A percentile compares a stretch with the other conserved stretches of the same genome.
phyloP scores from a whole-genome alignment of 768 basidiomycete species.

The Phaeolepiota aurea region DNA sequence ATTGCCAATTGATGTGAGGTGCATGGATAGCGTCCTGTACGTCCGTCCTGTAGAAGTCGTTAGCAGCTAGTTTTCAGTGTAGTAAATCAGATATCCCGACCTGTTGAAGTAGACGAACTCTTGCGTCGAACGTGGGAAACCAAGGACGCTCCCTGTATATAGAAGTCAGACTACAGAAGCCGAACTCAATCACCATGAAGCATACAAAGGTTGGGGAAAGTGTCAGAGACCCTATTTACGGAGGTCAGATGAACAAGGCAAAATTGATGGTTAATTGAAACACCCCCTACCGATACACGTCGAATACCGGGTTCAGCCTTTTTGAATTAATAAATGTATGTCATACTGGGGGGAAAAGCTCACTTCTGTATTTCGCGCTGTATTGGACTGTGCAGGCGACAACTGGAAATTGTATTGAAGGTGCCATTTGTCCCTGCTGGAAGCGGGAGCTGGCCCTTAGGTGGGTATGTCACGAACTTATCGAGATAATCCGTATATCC shows the following conservation, averaged over 20 bases:
- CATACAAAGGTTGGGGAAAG: constrained; percentile 38
- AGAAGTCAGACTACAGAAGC: neutral
- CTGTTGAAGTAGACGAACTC: constrained; percentile 50
- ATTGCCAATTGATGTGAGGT: constrained; percentile 49
- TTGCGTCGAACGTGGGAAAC: constrained; percentile 57
- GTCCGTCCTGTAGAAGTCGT: constrained; percentile 24
- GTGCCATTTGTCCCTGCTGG: constrained; percentile 39
- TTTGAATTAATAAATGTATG: too few relatives aligned
- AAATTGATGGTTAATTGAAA: neutral
- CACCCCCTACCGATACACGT: constrained; percentile 36
- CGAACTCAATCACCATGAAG: neutral
- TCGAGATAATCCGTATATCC: constrained; percentile 55
- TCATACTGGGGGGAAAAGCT: constrained; percentile 12
- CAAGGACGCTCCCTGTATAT: constrained; percentile 46
- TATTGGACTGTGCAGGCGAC: constrained; percentile 40
- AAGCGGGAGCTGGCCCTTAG: constrained; percentile 51
- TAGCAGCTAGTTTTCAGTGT: constrained; percentile 1
- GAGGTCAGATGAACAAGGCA: neutral
- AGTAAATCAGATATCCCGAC: constrained; percentile 13
- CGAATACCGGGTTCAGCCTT: constrained; percentile 48
- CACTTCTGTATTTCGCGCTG: constrained; percentile 40
- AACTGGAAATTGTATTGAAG: constrained; percentile 27
- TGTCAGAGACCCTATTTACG: constrained; percentile 36
- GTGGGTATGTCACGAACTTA: constrained; percentile 58
- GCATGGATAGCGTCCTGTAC: constrained; percentile 54